phyloP scores from a whole-genome alignment of 495 filamentous ascomycete species.

The Bombardia bombarda region DNA sequence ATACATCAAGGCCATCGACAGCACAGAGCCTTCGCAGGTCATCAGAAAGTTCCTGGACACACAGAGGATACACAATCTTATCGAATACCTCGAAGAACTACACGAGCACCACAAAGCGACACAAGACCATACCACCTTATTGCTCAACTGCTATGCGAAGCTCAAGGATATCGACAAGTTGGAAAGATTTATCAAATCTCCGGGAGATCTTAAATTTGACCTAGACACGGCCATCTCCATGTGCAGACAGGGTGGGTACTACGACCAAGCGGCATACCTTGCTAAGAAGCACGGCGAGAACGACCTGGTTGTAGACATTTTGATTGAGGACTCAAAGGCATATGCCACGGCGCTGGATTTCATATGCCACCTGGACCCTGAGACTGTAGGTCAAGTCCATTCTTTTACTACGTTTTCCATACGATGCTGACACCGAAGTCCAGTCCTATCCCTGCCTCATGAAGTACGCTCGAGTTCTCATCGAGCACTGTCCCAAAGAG shows the following conservation, averaged over 20 bases:
- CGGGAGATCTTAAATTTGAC: constrained; percentile 92
- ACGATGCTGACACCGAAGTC: constrained; percentile 17
- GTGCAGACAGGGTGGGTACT: constrained; percentile 98
- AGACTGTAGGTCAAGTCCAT: constrained; percentile 44
- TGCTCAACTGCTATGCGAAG: constrained; percentile 97
- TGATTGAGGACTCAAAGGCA: constrained; percentile 89
- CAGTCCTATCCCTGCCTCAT: constrained; percentile 84
- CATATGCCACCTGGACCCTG: constrained; percentile 81
- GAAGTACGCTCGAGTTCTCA: constrained; percentile 86
- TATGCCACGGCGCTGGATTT: constrained; percentile 85
- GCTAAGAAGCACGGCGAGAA: constrained; percentile 92
- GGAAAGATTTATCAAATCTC: constrained; percentile 92
- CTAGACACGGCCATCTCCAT: constrained; percentile 94
- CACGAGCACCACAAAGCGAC: constrained; percentile 92
- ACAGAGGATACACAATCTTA: constrained; percentile 92
- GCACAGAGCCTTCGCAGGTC: constrained; percentile 88
- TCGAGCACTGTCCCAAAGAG: constrained; percentile 71
- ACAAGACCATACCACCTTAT: constrained; percentile 89
- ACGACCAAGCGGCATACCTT: constrained; percentile 90
- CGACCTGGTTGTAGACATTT: constrained; percentile 86
- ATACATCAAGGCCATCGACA: constrained; percentile 92
- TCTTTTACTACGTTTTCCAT: neutral
- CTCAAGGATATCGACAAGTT: constrained; percentile 92
- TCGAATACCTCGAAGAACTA: constrained; percentile 93
- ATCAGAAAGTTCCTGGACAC: constrained; percentile 95